Evolutionary conservation across 1,284 basidiomycete genomes (phyloP).

Genomic region (Ceratobasidium sp.): DNA sequence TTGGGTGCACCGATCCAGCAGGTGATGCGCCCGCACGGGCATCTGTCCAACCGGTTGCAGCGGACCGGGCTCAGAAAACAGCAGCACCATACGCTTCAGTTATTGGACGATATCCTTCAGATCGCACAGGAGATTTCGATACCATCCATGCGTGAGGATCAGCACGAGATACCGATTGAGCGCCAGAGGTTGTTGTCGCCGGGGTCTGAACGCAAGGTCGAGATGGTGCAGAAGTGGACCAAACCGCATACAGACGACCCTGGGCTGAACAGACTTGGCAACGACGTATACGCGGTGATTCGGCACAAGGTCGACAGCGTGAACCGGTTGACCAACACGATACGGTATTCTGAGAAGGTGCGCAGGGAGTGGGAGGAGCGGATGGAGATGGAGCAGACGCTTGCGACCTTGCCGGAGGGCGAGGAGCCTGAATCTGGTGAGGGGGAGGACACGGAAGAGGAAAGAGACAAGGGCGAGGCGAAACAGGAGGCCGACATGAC

Average conservation of each 20-base stretch:
- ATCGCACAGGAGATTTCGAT: slow-evolving; percentile 83
- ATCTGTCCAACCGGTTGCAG: slow-evolving; percentile 43
- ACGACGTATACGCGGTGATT: slow-evolving; percentile 88
- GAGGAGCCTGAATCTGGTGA: slow-evolving; percentile 53
- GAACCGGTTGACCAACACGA: slow-evolving; percentile 96
- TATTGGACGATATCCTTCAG: slow-evolving; percentile 83
- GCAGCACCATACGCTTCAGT: slow-evolving; percentile 75
- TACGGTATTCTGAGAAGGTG: slow-evolving; percentile 96
- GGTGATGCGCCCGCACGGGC: slow-evolving; percentile 33
- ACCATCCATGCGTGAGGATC: slow-evolving; percentile 89
- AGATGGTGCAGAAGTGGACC: slow-evolving; percentile 81
- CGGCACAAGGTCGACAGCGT: slow-evolving; percentile 94
- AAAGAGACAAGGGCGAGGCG: slow-evolving; percentile 48
- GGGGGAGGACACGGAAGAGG: slow-evolving; percentile 51
- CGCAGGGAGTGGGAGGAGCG: slow-evolving; percentile 96
- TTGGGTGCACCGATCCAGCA: slow-evolving; percentile 23
- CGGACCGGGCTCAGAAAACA: slow-evolving; percentile 73
- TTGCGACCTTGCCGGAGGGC: slow-evolving; percentile 64
- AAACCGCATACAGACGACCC: slow-evolving; percentile 85
- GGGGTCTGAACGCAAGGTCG: slow-evolving; percentile 81
- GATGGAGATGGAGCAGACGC: slow-evolving; percentile 66
- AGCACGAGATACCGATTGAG: slow-evolving; percentile 88
- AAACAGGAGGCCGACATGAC: slow-evolving; percentile 48
- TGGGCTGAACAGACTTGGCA: slow-evolving; percentile 79
- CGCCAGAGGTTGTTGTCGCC: slow-evolving; percentile 89